These are phyloP conservation scores for Boletus patriciae DNA, from an alignment of 768 basidiomycete genomes.

Conservation along the genomic window DNA sequence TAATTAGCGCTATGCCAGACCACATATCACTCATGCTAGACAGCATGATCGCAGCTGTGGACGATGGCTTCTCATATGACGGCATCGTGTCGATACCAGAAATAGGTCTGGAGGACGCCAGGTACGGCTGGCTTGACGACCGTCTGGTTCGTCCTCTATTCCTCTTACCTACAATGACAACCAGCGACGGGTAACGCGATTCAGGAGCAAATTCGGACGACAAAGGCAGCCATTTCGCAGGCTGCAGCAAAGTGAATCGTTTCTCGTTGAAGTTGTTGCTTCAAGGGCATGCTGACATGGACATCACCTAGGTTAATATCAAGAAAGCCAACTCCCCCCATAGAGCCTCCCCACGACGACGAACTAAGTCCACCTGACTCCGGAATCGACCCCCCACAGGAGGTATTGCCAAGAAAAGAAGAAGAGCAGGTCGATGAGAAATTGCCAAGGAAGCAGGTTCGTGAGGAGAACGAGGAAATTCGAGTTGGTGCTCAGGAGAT, in stretches of 20 bases:
- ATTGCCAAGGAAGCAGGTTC: too few species aligned
- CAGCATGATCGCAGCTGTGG: neutral
- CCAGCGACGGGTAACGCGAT: neutral
- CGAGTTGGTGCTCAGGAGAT: too few species aligned
- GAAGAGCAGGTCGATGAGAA: too few species aligned
- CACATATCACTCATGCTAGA: too few species aligned
- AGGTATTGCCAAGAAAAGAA: too few species aligned
- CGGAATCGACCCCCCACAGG: neutral
- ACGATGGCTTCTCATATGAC: constrained; percentile 8
- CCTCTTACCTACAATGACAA: neutral
- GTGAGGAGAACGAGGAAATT: too few species aligned
- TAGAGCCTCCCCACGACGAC: too few species aligned
- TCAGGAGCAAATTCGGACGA: neutral
- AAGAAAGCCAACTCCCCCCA: too few species aligned
- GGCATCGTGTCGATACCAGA: constrained; percentile 12
- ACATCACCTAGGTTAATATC: too few species aligned
- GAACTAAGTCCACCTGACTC: neutral
- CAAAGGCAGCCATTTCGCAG: neutral
- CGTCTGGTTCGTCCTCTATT: neutral
- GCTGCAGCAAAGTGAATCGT: too few species aligned
- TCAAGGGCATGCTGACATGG: too few species aligned
- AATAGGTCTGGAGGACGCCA: constrained; percentile 9
- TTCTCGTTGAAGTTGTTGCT: too few species aligned
- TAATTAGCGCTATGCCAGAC: neutral
- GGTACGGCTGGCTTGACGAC: neutral